Conservation (phyloP, 495 filamentous ascomycete genomes). For the Aspergillus coremiiformis region DNA sequence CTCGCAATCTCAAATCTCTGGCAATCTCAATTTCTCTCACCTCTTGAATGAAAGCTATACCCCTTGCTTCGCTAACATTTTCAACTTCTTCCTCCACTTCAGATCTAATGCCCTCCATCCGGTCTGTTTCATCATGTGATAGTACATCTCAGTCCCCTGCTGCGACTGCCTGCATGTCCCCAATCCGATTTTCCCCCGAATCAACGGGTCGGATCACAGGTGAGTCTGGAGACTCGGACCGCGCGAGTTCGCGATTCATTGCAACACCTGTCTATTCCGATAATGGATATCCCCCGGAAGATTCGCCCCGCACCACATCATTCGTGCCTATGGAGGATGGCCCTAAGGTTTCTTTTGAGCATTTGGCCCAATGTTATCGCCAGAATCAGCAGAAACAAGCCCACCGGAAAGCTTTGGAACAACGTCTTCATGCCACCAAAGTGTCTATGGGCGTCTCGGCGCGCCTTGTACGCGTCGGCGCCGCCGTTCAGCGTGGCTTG, state of each 20-base stretch:
- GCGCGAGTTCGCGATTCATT: constrained; percentile 28
- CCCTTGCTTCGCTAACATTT: background rate
- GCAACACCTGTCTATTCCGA: constrained; percentile 17
- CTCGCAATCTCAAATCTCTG: no score
- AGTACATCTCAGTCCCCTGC: constrained; percentile 24
- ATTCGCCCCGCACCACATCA: constrained; percentile 7
- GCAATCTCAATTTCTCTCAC: no score
- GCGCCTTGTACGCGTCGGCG: constrained; percentile 69
- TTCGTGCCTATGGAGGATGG: constrained; percentile 14
- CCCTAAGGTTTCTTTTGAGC: constrained; percentile 36
- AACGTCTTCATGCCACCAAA: constrained; percentile 36
- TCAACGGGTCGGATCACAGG: constrained; percentile 19
- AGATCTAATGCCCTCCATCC: constrained; percentile 25
- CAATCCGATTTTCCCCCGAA: constrained; percentile 10
- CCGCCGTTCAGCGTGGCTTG: constrained; percentile 71
- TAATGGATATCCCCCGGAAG: constrained; percentile 13
- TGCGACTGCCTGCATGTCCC: constrained; percentile 20
- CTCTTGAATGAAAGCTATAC: background rate
- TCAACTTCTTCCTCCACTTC: constrained; percentile 7
- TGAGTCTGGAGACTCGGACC: constrained; percentile 38
- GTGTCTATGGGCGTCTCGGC: constrained; percentile 72
- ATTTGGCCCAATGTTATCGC: constrained; percentile 36
- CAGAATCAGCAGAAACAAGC: constrained; percentile 38
- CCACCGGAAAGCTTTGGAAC: constrained; percentile 36
- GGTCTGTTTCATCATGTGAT: constrained; percentile 27